Base-by-base conservation (phyloP, 257 asterid species). In the Solanum clarkiae region DNA sequence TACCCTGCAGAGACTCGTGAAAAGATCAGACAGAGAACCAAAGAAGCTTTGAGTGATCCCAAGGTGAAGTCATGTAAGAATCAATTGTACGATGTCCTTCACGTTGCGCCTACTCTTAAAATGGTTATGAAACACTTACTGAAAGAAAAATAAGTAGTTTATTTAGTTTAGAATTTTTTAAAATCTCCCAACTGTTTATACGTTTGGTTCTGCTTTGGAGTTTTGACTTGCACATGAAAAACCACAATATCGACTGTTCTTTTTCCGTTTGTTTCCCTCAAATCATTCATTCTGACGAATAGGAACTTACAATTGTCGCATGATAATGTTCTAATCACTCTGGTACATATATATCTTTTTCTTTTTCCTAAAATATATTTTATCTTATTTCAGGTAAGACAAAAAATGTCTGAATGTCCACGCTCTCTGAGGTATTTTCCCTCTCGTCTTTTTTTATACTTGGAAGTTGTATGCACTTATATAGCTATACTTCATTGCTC, bases 1-100 rank as follows among this genome's bases (percentile, higher is more conserved):
- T 53, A 79, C 83, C 32, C 3, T 89, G 89, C 92, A 96, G 98
- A 92, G 91, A 94, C 98, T 59, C 93, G 97, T 68, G 93, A 90
- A 88, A 93, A 85, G 87, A 96, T 96, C 91, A 92, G 92, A 18
- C 90, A 86, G 82, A 90, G 91, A 81, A 96, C 99, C 16, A 95
- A 82, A 92, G 97, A 96, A 93, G 99, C 99, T 88, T 86, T 96
- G 94, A 88, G 86, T 86, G 95, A 95, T 66, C 99, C 99, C 97
- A 95, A 96, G 99, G 99, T 96, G 98, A 95, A 96, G 98, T 95
- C 97, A 90, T 92, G 98, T 95, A 95, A 96, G 99, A 91, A 91
- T 87, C 93, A 85, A 85, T 83, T 42, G 83, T 51, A 8, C 5
- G 26, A 24, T 16, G 83, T 53, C 47, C 18, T 79, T 79, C 49